Evolutionary conservation across 257 asterid species (phyloP).

Genomic region (Catharanthus roseus): DNA sequence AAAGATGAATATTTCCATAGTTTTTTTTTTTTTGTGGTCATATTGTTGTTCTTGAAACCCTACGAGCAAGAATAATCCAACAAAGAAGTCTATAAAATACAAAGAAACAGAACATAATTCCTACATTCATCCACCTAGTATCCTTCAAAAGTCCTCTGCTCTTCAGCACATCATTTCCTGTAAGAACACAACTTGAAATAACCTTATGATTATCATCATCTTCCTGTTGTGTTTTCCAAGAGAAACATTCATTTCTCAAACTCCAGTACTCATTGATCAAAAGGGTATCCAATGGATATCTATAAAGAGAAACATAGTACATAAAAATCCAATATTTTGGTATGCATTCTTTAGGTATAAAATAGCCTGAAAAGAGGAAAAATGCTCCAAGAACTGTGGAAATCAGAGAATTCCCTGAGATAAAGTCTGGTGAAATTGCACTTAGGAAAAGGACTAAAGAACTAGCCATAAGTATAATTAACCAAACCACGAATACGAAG

Average conservation of each 20-base stretch:
- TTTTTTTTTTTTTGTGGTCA: no score
- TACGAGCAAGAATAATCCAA: slow-evolving; percentile 63
- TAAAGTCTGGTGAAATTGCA: slow-evolving; percentile 76
- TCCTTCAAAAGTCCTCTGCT: slow-evolving; percentile 61
- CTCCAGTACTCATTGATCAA: slow-evolving; percentile 76
- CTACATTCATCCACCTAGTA: slow-evolving; percentile 68
- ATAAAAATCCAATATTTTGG: slow-evolving; percentile 85
- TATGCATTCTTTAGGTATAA: slow-evolving; percentile 68
- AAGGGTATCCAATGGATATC: slow-evolving; percentile 78
- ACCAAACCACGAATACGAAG: slow-evolving; percentile 65
- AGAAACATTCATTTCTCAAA: slow-evolving; percentile 52
- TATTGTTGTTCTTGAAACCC: slow-evolving; percentile 61
- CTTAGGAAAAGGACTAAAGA: slow-evolving; percentile 74
- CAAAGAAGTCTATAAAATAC: slow-evolving; percentile 61
- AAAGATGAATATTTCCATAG: neutral
- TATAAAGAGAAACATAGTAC: slow-evolving; percentile 78
- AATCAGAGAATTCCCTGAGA: slow-evolving; percentile 76
- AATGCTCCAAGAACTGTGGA: slow-evolving; percentile 79
- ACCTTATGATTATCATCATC: neutral
- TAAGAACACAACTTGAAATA: slow-evolving; percentile 52
- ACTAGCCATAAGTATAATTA: slow-evolving; percentile 83
- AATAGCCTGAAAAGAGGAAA: slow-evolving; percentile 83
- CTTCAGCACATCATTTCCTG: slow-evolving; percentile 74
- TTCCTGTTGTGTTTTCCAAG: slow-evolving; percentile 27
- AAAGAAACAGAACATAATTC: slow-evolving; percentile 66